Conservation (phyloP, 345 rosid species). For the Hibiscus syriacus region DNA sequence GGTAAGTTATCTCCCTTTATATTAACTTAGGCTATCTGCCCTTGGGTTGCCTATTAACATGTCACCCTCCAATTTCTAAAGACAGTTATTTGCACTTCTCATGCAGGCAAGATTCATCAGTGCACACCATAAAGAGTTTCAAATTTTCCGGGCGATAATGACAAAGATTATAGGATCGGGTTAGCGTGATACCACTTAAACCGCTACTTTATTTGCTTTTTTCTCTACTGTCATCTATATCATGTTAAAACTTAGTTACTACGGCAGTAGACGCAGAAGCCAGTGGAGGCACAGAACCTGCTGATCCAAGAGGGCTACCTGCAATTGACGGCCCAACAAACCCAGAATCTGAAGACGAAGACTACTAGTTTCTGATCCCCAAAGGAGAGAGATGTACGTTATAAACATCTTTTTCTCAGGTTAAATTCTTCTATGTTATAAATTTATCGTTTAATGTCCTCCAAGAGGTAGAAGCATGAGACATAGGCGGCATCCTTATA, state of each 20-base stretch:
- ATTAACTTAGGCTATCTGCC: neutral
- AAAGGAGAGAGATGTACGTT: neutral
- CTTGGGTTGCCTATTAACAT: neutral
- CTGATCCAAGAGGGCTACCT: neutral
- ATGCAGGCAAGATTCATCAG: neutral
- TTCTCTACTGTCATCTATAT: neutral
- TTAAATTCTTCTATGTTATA: too few relatives aligned
- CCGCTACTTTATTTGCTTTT: neutral
- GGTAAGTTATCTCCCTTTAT: slow-evolving; percentile 18
- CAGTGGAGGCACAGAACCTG: neutral
- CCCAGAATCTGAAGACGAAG: neutral
- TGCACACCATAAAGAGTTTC: neutral
- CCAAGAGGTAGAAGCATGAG: neutral
- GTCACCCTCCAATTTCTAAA: neutral
- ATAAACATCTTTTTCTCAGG: neutral
- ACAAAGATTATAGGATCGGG: neutral
- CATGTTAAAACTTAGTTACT: neutral
- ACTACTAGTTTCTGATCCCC: neutral
- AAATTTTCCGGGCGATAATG: neutral
- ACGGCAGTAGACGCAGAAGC: neutral
- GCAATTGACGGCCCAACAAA: neutral
- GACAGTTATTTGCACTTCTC: neutral
- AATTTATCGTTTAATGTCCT: neutral
- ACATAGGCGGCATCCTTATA: neutral
- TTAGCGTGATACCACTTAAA: neutral